Conservation (phyloP, 768 basidiomycete species). For the Brasilioporus rufonigricans region DNA sequence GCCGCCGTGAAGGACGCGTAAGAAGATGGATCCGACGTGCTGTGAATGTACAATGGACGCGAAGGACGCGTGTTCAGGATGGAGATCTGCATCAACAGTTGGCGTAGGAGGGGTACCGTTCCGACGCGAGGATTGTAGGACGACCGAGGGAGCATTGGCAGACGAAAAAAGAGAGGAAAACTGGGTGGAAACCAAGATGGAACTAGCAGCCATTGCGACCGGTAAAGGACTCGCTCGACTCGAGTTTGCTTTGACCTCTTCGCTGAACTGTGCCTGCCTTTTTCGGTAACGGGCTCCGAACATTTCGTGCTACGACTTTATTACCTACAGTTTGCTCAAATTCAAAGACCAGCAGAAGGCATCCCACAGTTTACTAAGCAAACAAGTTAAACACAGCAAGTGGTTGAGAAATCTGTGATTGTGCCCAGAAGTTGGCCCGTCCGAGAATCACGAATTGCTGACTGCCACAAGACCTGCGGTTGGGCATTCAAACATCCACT, state of each 20-base stretch:
- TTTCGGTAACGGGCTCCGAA: constrained; percentile 15
- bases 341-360: too few relatives aligned
- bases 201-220: constrained; percentile 24
- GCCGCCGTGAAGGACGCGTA: constrained; percentile 73
- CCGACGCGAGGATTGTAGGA: constrained; percentile 59
- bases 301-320: neutral
- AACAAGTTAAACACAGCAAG: neutral
- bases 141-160: constrained; percentile 46
- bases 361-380: neutral
- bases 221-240: neutral
- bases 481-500: neutral
- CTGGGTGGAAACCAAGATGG: constrained; percentile 53
- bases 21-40: constrained; percentile 61
- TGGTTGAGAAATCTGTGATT: neutral
- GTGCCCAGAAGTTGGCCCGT: neutral
- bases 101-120: constrained; percentile 47
- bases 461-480: neutral
- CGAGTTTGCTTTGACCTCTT: neutral
- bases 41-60: constrained; percentile 56
- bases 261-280: constrained; percentile 21
- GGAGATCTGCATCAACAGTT: constrained; percentile 40
- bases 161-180: constrained; percentile 62
- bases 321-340: too few relatives aligned
- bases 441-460: neutral
- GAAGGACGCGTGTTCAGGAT: constrained; percentile 71